phyloP scores from a whole-genome alignment of 78 protist species.

The Cavenderia fasciculata region DNA sequence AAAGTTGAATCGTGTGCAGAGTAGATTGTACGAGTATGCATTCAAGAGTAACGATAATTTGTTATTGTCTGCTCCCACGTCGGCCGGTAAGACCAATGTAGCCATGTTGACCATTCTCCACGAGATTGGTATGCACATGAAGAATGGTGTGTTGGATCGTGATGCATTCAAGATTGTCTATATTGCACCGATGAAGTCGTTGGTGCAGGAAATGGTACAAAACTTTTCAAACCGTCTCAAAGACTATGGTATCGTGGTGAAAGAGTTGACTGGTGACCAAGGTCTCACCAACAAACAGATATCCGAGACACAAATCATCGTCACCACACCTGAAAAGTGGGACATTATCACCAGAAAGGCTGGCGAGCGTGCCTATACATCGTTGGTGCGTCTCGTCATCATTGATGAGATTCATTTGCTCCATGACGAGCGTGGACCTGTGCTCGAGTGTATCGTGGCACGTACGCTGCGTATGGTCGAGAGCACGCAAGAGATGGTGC shows the following conservation, averaged over 20 bases:
- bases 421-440: slow-evolving; percentile 99
- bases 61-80: slow-evolving; percentile 99
- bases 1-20: slow-evolving; percentile 80
- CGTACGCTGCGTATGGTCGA: slow-evolving; percentile 90
- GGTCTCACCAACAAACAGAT: slow-evolving; percentile 92
- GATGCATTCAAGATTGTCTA: slow-evolving; percentile 95
- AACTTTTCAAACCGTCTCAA: slow-evolving; percentile 90
- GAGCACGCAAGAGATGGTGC: slow-evolving; percentile 79
- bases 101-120: slow-evolving; percentile 98
- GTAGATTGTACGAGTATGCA: slow-evolving; percentile 86
- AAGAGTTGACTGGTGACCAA: slow-evolving; percentile 99
- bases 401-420: slow-evolving; percentile 99
- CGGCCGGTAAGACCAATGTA: slow-evolving; percentile 99
- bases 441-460: slow-evolving; percentile 97
- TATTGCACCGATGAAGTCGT: slow-evolving; percentile 99
- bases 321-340: slow-evolving; percentile 99
- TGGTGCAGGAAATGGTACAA: slow-evolving; percentile 96
- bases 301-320: slow-evolving; percentile 93
- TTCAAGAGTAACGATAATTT: slow-evolving; percentile 89
- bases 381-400: slow-evolving; percentile 91
- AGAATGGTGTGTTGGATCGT: slow-evolving; percentile 61
- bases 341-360: slow-evolving; percentile 98
- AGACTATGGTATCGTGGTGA: slow-evolving; percentile 85
- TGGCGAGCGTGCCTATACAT: slow-evolving; percentile 93
- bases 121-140: slow-evolving; percentile 82